These are phyloP conservation scores for Kurtzmaniella cleridarum DNA, from an alignment of 805 yeast species.

Conservation along the genomic window DNA sequence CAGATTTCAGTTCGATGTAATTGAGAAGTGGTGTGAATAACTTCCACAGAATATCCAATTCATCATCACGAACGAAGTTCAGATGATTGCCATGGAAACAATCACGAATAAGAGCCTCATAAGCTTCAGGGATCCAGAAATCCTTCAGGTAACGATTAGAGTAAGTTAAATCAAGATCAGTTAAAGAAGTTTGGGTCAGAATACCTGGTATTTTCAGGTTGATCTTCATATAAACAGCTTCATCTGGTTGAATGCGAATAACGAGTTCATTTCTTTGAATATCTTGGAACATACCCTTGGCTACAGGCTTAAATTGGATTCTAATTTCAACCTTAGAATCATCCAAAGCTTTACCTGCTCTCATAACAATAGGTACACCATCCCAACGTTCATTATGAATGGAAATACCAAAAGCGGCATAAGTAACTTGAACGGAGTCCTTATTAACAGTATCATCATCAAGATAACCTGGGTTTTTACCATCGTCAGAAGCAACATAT, in stretches of 20 bases:
- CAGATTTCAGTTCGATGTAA: constrained; percentile 68
- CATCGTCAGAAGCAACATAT: constrained; percentile 79
- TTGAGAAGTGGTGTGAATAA: constrained; percentile 88
- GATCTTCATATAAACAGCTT: constrained; percentile 88
- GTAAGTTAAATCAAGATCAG: constrained; percentile 89
- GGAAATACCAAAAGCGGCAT: constrained; percentile 75
- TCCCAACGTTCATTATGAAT: constrained; percentile 96
- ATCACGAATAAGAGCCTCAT: constrained; percentile 92
- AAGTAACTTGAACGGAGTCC: constrained; percentile 84
- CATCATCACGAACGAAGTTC: constrained; percentile 96
- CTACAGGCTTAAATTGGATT: constrained; percentile 83
- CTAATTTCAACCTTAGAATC: constrained; percentile 93
- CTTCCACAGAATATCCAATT: constrained; percentile 88
- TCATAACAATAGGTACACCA: constrained; percentile 91
- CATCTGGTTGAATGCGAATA: constrained; percentile 89
- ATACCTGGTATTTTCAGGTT: constrained; percentile 94
- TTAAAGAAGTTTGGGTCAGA: constrained; percentile 71
- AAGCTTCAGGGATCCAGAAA: constrained; percentile 96
- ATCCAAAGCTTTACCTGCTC: constrained; percentile 98
- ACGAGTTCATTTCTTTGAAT: constrained; percentile 91
- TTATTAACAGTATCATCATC: constrained; percentile 88
- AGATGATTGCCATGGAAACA: constrained; percentile 90
- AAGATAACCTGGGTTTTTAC: constrained; percentile 80
- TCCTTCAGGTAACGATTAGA: constrained; percentile 68
- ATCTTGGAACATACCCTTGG: constrained; percentile 72